Conservation (phyloP, 345 rosid genomes). For the Rhodamnia argentea region DNA sequence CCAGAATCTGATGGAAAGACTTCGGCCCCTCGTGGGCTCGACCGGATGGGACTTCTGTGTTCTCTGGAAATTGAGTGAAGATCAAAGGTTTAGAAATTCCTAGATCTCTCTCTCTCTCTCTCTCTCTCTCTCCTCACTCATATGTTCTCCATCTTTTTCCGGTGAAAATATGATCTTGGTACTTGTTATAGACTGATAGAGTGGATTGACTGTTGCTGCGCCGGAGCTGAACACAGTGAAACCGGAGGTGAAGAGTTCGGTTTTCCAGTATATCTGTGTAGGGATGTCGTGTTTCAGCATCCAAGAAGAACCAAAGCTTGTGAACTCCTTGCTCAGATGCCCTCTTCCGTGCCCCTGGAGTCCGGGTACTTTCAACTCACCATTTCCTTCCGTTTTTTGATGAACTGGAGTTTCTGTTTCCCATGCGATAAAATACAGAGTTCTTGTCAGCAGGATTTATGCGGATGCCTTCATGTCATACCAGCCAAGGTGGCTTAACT, state of each 20-base stretch:
- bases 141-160: neutral
- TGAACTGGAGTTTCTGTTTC: neutral
- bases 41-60: constrained; percentile 78
- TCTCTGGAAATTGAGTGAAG: constrained; percentile 70
- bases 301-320: constrained; percentile 52
- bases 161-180: neutral
- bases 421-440: neutral
- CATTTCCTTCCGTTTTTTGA: neutral
- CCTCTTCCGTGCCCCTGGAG: constrained; percentile 56
- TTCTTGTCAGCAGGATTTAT: constrained; percentile 32
- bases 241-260: constrained; percentile 38
- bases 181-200: constrained; percentile 31
- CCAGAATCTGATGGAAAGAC: constrained; percentile 50
- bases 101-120: neutral
- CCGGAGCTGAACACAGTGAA: constrained; percentile 31
- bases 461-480: constrained; percentile 61
- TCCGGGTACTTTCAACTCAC: constrained; percentile 27
- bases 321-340: constrained; percentile 54
- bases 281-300: constrained; percentile 65
- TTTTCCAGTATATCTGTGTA: constrained; percentile 40
- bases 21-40: constrained; percentile 59
- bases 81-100: constrained; percentile 53
- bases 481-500: constrained; percentile 63
- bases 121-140: neutral
- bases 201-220: constrained; percentile 87